Percentiles rank a stretch among this genome's conserved stretches.
These are phyloP conservation scores for Auriscalpium microsporum DNA, from an alignment of 768 basidiomycete genomes.

Conservation along the genomic window DNA sequence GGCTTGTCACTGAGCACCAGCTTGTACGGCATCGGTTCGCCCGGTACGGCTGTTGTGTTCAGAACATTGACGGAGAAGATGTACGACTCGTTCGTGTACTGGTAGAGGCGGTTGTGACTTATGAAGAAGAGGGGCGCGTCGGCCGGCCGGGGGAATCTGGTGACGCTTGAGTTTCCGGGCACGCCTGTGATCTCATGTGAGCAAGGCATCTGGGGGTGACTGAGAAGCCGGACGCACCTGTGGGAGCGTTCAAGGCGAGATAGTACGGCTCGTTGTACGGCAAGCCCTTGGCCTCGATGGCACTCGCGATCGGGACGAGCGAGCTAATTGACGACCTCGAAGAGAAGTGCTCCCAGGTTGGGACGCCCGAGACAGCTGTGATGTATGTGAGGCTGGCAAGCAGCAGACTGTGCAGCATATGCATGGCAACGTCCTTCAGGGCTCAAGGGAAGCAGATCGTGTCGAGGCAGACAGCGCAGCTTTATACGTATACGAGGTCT, in stretches of 20 bases:
- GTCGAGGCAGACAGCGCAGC: background rate
- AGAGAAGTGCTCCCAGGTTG: background rate
- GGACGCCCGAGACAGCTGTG: background rate
- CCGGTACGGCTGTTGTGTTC: conserved; percentile 37
- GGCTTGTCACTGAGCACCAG: conserved; percentile 33
- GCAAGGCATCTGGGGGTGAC: background rate
- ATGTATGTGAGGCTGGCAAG: background rate
- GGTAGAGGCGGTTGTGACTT: conserved; percentile 41
- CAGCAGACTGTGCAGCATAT: background rate
- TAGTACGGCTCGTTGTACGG: background rate
- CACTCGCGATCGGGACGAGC: background rate
- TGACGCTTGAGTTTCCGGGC: conserved; percentile 42
- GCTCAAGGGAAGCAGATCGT: background rate
- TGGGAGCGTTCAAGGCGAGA: background rate
- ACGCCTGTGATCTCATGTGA: conserved; percentile 25
- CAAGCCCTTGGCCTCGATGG: background rate
- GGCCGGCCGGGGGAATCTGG: conserved; percentile 14
- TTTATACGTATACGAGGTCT: background rate
- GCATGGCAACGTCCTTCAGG: background rate
- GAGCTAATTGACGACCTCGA: conserved; percentile 1
- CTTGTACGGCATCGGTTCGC: conserved; percentile 35
- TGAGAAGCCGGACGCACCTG: background rate
- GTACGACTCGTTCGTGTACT: conserved; percentile 46
- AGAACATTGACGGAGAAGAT: conserved; percentile 47
- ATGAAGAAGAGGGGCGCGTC: conserved; percentile 46